phyloP scores from a whole-genome alignment of 2,329 filamentous ascomycete genomes.

The Beauveria brongniartii region DNA sequence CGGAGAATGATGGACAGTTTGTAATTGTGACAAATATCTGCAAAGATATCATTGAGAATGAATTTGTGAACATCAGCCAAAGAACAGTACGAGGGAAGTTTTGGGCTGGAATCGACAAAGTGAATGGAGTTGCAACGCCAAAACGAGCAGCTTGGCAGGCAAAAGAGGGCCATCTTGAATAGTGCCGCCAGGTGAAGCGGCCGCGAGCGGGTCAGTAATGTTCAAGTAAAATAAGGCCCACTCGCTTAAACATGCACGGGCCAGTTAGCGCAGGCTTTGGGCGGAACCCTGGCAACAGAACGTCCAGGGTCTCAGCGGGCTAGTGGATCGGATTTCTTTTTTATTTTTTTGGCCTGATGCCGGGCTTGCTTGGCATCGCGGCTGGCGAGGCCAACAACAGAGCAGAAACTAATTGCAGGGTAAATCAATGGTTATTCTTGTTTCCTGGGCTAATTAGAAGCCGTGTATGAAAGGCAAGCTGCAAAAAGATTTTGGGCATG shows the following conservation, averaged over 20 bases:
- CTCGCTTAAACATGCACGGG: conserved; percentile 24
- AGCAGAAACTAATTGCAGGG: too few species aligned
- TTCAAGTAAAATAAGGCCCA: conserved; percentile 19
- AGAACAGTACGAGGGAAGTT: background rate
- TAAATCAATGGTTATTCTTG: too few species aligned
- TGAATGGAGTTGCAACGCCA: too few species aligned
- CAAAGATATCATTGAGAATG: background rate
- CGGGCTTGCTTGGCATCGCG: conserved; percentile 6
- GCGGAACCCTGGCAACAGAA: conserved; percentile 10
- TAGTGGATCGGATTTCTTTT: background rate
- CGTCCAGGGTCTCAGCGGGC: background rate
- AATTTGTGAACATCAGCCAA: background rate
- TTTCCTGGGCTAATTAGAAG: too few species aligned
- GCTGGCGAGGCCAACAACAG: background rate
- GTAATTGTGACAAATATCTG: background rate
- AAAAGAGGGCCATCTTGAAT: background rate
- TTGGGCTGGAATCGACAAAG: background rate
- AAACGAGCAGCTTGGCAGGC: background rate
- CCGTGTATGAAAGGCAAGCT: too few species aligned
- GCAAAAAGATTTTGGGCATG: too few species aligned
- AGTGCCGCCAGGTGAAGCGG: background rate
- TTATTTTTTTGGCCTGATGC: background rate
- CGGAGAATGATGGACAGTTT: background rate
- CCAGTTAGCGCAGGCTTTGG: conserved; percentile 14
- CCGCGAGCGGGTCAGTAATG: conserved; percentile 19